Conservation (phyloP, 2,329 filamentous ascomycete species). For the Pseudogymnoascus verrucosus region DNA sequence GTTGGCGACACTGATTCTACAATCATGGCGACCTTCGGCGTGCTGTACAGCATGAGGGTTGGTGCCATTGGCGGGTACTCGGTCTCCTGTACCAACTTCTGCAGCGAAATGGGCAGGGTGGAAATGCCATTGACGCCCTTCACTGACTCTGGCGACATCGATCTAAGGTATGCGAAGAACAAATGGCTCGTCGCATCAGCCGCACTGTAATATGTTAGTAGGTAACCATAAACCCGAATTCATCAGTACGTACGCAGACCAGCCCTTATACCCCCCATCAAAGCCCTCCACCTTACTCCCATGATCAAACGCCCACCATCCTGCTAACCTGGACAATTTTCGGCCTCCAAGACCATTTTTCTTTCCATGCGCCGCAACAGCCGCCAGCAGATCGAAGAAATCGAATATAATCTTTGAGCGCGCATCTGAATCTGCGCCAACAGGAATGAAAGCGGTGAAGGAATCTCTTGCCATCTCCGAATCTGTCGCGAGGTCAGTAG, state of each 20-base stretch:
- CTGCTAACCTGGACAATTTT: constrained; percentile 89
- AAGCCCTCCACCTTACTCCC: constrained; percentile 82
- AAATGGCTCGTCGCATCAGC: constrained; percentile 94
- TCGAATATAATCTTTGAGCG: constrained; percentile 86
- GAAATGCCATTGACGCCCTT: constrained; percentile 71
- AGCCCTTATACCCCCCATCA: constrained; percentile 85
- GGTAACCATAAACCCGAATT: background rate
- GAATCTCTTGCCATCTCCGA: constrained; percentile 86
- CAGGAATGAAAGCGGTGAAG: constrained; percentile 91
- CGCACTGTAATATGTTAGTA: constrained; percentile 46
- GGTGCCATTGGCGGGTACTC: constrained; percentile 85
- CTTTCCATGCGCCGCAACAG: constrained; percentile 88
- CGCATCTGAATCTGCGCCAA: constrained; percentile 82
- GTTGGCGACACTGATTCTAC: constrained; percentile 92
- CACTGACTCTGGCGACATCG: constrained; percentile 68
- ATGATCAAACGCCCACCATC: constrained; percentile 98
- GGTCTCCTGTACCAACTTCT: constrained; percentile 83
- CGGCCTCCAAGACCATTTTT: constrained; percentile 85
- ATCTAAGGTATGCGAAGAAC: constrained; percentile 95
- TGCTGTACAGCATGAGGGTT: constrained; percentile 66
- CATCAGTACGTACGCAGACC: constrained; percentile 56
- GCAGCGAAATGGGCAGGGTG: constrained; percentile 78
- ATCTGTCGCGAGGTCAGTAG: constrained; percentile 46
- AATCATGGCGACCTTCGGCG: constrained; percentile 91
- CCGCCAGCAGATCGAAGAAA: constrained; percentile 89